Base-by-base conservation (phyloP, 116 monocot genomes). In the Papilionanthe hybrid region DNA sequence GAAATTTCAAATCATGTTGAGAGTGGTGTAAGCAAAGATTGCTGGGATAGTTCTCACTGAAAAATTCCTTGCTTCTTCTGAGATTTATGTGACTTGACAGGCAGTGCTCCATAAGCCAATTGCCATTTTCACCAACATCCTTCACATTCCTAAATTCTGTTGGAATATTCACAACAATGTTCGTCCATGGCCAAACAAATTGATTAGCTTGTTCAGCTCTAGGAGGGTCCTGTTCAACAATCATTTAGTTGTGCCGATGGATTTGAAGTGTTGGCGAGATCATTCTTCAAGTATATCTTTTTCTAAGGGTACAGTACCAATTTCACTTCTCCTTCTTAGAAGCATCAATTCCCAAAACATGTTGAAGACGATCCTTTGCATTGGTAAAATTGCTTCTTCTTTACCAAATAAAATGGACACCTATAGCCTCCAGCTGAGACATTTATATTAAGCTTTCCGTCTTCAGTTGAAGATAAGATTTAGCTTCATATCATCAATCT, bases 381-480 rank as follows among this genome's bases (percentile, higher is more conserved):
- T 9, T 56, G 79, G 81, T 93, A 98, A 55, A 81, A 87, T 79
- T 89, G 91, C 29, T 91, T 97, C 91, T 89, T 91, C 77, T 87
- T 89, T 12, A 87, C 89, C 1, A 56, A 9, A 88, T 94, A 97
- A 55, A 92, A 97, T n/a, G 94, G 97, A 63, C 97, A 97, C 58
- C 72, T 90, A 77, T 85, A 93, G 7, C 53, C 82, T 1, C 73
- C 74, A 17, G 88, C 85, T 45, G 72, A 27, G 32, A 78, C 87
- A 71, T 85, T 87, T 10, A 91, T 80, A 53, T 75, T 86, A 20
- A 74, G 48, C 15, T 79, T 9, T 82, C 89, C 9, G 28, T 42
- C 82, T 89, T 85, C 30, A 96, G 81, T 1, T 79, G 42, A 9
- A 63, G 19, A 65, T 92, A 94, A 30, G 77, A 45, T 23, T 87